Evolutionary conservation across 495 filamentous ascomycete genomes (phyloP).

Genomic region (Pyronema omphalodes): DNA sequence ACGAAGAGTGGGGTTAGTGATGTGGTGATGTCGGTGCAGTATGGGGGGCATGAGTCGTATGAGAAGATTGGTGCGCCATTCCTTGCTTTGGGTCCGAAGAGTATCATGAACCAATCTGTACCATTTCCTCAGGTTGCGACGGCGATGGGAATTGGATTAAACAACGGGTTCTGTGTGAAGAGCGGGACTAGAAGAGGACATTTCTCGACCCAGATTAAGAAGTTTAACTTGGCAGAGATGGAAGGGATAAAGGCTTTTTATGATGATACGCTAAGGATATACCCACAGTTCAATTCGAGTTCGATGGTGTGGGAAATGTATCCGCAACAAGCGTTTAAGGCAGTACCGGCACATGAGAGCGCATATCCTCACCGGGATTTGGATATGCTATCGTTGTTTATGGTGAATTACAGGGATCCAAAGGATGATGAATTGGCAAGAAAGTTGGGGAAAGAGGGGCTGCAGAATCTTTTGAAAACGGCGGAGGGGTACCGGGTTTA

Average conservation of each 20-base stretch:
- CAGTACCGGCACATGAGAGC: neutral
- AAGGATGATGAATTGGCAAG: too few species aligned
- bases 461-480: too few species aligned
- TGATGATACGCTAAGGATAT: neutral
- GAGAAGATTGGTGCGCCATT: neutral
- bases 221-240: neutral
- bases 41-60: neutral
- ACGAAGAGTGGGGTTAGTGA: neutral
- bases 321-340: neutral
- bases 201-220: neutral
- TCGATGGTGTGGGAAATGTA: slow-evolving; percentile 1
- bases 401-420: too few species aligned
- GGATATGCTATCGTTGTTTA: too few species aligned
- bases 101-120: neutral
- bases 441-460: too few species aligned
- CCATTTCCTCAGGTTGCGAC: neutral
- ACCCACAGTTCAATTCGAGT: neutral
- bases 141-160: slow-evolving; percentile 1
- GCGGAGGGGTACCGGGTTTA: slow-evolving; percentile 20
- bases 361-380: neutral
- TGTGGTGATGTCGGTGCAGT: neutral
- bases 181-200: neutral
- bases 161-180: slow-evolving; percentile 1
- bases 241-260: neutral
- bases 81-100: neutral